Base-by-base conservation (phyloP, 192 early-diverging fungal species). In the Funneliformis geosporum region DNA sequence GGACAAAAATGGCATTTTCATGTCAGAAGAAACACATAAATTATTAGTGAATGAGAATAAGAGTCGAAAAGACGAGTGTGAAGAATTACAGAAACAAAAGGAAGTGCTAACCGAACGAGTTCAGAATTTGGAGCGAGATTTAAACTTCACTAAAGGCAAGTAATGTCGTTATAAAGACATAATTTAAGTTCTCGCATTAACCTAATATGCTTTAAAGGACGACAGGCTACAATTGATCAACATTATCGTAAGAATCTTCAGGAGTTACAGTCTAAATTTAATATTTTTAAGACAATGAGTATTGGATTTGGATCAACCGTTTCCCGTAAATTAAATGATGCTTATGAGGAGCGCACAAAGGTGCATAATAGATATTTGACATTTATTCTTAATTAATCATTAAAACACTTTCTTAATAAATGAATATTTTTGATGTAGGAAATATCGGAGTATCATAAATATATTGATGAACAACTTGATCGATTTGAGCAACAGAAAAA, bases 1-100 rank as follows among this genome's bases (percentile, higher is more conserved):
- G 16, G 94, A 96, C 8, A 93, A 92, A 73, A 92, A 92, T 61
- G 97, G 97, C 0, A 90, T 97, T 64, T 97, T 87, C 72, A 81
- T 97, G 67, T 85, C 93, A 0, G 82, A 81, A 12, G 89, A 96
- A 76, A 89, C 88, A 21, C 94, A 91, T 79, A 83, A 89, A 14
- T 64, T 75, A 0, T 65, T 93, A n/a, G 55, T 87, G 5, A 83
- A 86, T 33, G 91, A 92, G 62, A 86, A 33, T 33, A 33, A 33
- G 33, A 33, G 33, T 33, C 33, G 33, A 33, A 33, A 33, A 33
- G 33, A 33, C 33, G 33, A 33, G 33, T 33, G 55, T 60, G 82
- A 87, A 59, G 69, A 82, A 8, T 71, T 81, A 42, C 90, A 89
- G 80, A 86, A 86, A 44, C 82, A 76, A n/a, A 40, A 76, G 0